Evolutionary conservation across 1,284 basidiomycete species (phyloP).

Genomic region (Tetrapyrgos nigripes): DNA sequence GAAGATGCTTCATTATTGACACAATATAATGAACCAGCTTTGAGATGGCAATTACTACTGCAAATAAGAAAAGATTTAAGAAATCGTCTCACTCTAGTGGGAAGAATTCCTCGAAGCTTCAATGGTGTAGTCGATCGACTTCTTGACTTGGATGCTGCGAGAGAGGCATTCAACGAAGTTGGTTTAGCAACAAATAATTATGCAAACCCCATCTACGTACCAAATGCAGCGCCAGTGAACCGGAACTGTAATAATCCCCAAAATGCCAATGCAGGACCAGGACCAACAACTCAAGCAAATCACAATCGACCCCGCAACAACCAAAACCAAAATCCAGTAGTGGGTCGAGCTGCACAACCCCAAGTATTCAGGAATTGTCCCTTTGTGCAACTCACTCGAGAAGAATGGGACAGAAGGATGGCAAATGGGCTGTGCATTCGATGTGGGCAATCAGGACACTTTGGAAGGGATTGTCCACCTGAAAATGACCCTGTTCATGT

Average conservation of each 20-base stretch:
- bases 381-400: too few species aligned
- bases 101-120: too few species aligned
- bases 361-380: too few species aligned
- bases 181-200: background rate
- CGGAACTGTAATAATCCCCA: background rate
- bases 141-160: background rate
- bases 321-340: background rate
- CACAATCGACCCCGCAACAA: background rate
- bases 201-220: background rate
- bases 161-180: background rate
- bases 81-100: background rate
- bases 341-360: background rate
- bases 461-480: too few species aligned
- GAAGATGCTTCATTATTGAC: background rate
- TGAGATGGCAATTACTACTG: background rate
- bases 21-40: background rate
- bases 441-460: too few species aligned
- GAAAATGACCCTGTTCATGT: too few species aligned
- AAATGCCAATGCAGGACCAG: too few species aligned
- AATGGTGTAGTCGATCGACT: constrained; percentile 1
- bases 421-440: too few species aligned
- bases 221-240: background rate
- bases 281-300: too few species aligned
- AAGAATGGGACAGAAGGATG: too few species aligned
- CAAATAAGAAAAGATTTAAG: constrained; percentile 2